Base-by-base conservation (phyloP, 2,329 filamentous ascomycete genomes). In the Penicillium hordei region DNA sequence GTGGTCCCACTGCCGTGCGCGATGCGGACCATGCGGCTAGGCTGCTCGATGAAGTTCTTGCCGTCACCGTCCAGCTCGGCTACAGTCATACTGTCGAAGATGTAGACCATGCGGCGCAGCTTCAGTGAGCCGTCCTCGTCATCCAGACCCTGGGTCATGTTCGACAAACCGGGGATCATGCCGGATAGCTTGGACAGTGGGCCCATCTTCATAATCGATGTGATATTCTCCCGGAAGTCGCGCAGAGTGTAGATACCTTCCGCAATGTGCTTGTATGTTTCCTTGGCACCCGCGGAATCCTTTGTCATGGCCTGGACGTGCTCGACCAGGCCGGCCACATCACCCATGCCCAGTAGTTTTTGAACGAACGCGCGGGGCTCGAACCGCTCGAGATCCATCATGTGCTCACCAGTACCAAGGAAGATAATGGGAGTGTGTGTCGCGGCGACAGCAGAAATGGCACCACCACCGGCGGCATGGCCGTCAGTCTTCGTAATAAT, bases 121-220 rank as follows among this genome's bases (percentile, higher is more conserved):
- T 97, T 97, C 68, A 89, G 81, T 54, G 88, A 87, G n/a, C 93
- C 93, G 71, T 97, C 94, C 70, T 97, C 93, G 71, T 99, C 95
- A 71, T 97, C 93, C 85, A 97, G 94, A 39, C 91, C 91, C 52
- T 91, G 88, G 86, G 97, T 97, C 83, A 97, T 88, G 70, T 89
- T 90, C 65, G 89, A 89, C 75, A 99, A 89, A 29, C 94, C 94
- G 0, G 94, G 94, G 63, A 99, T 97, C 94, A 99, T 99, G 68
- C 93, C 92, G 0, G 93, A 95, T 86, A 99, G 95, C 75, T 99
- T 97, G 19, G 90, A 95, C 1, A 99, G 79, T 0, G 94, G 94
- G 0, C 94, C 94, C 94, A 99, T 97, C 80, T 99, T 99, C 92
- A 97, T 97, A 71, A 99, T 97, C 70, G 97, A 97, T 58, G 89